Evolutionary conservation across 768 basidiomycete genomes (phyloP), one percentile per base, ranked within the genome.

Genomic region (Asterophora parasitica): DNA sequence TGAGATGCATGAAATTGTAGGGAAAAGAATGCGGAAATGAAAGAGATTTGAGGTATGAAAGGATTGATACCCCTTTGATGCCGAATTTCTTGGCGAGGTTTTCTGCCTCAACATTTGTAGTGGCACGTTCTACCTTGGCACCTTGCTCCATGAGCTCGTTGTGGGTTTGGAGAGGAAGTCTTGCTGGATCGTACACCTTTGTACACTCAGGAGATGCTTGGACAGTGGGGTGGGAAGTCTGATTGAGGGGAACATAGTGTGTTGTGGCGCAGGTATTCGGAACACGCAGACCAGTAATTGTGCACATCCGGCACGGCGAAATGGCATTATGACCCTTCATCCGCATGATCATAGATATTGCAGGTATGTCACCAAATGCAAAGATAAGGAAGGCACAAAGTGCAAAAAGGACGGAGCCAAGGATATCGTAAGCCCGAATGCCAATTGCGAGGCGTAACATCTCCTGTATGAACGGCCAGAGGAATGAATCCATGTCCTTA

Each of bases 1-100:
- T 51, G 0, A 73, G 60, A 40, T 79, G 75, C 71, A 77, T 77
- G 57, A 75, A 73, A 38, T 78, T 74, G 49, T 65, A 68, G 0
- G 73, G 76, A 28, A 74, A 68, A 0, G 67, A 69, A 1, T 8
- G 1, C 1, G 76, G 65, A 53, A 74, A 69, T 3, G 50, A 50
- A 7, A 73, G 51, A 0, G 70, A 72, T 1, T 51, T 37, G 1
- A 75, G 60, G 10, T 36, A 15, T 0, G 54, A 47, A 7, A 75
- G 62, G 0, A 68, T n/a, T 0, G 71, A 59, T 11, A 63, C n/a
- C 2, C 63, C 65, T 39, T 71, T 70, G 48, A 73, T 62, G 1
- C 74, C 71, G 44, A 48, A 63, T 17, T 28, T n/a, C 27, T 47
- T 57, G 9, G 63, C 49, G 4, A 59, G 53, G 1, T 15, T 4